Evolutionary conservation across 2,329 filamentous ascomycete species (phyloP).

Genomic region (Fusarium siculi): DNA sequence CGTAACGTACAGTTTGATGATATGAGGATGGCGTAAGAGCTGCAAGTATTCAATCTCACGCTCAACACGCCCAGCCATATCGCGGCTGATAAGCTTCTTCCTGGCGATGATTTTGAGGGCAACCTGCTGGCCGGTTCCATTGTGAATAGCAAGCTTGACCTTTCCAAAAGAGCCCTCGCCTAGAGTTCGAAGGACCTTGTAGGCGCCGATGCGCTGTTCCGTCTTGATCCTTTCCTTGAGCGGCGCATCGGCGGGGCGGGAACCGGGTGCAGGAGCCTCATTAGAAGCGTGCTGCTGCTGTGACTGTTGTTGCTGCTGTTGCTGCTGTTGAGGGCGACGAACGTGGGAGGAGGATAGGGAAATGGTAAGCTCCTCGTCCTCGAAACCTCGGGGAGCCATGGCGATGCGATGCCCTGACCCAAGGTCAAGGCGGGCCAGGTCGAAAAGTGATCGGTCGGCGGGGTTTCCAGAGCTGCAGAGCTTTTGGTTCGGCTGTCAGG

Average conservation of each 20-base stretch:
- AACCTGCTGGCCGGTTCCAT: constrained; percentile 92
- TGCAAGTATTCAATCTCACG: constrained; percentile 98
- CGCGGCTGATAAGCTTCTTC: constrained; percentile 93
- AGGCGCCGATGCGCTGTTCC: constrained; percentile 89
- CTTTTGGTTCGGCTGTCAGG: constrained; percentile 5
- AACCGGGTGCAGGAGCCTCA: constrained; percentile 40
- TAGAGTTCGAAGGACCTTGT: constrained; percentile 88
- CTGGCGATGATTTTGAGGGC: constrained; percentile 97
- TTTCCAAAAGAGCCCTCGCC: constrained; percentile 99
- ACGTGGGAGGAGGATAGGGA: constrained; percentile 74
- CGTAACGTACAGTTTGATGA: constrained; percentile 88
- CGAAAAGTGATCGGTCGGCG: constrained; percentile 21
- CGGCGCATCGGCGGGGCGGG: constrained; percentile 49
- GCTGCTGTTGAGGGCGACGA: constrained; percentile 59
- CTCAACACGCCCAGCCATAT: constrained; percentile 98
- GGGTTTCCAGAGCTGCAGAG: constrained; percentile 20
- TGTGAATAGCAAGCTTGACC: constrained; percentile 95
- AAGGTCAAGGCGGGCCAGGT: constrained; percentile 26
- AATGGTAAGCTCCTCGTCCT: constrained; percentile 86
- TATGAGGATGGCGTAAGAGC: constrained; percentile 93
- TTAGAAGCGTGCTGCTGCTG: constrained; percentile 40
- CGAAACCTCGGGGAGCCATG: constrained; percentile 70
- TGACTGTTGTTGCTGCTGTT: constrained; percentile 45
- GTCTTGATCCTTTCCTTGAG: constrained; percentile 65
- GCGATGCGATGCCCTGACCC: constrained; percentile 31